phyloP scores from a whole-genome alignment of 768 basidiomycete genomes.

The Lactarius hatsudake region DNA sequence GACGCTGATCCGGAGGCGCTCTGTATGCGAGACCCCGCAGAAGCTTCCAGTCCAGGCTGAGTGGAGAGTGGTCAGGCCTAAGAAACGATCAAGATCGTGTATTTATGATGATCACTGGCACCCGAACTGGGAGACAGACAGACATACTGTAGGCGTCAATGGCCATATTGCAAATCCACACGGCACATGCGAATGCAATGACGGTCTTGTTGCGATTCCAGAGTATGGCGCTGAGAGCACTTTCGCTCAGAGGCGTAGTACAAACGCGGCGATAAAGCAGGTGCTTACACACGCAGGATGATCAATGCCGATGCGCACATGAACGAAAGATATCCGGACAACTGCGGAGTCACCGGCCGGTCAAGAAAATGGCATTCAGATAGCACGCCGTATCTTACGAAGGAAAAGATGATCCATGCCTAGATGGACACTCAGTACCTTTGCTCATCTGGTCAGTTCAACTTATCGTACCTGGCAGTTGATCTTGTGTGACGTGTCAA shows the following conservation, averaged over 20 bases:
- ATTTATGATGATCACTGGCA: no score
- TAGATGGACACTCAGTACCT: background rate
- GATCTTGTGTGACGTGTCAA: background rate
- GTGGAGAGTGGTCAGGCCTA: background rate
- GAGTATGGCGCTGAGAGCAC: constrained; percentile 1
- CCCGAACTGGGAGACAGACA: background rate
- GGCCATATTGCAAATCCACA: background rate
- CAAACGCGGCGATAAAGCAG: background rate
- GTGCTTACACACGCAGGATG: constrained; percentile 20
- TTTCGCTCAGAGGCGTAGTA: background rate
- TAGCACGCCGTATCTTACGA: constrained; percentile 4
- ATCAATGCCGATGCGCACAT: constrained; percentile 20
- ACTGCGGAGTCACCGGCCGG: background rate
- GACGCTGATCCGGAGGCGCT: background rate
- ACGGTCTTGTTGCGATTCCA: constrained; percentile 12
- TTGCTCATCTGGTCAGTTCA: background rate
- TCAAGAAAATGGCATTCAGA: background rate
- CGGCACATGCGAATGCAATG: background rate
- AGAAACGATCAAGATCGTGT: background rate
- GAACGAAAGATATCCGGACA: constrained; percentile 14
- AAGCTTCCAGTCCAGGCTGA: constrained; percentile 1
- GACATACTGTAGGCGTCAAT: background rate
- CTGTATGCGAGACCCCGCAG: background rate
- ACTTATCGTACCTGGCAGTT: constrained; percentile 10
- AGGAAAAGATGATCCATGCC: constrained; percentile 10